These are phyloP conservation scores for Raphanus hybrid DNA, from an alignment of 441 rosid genomes.

Conservation along the genomic window DNA sequence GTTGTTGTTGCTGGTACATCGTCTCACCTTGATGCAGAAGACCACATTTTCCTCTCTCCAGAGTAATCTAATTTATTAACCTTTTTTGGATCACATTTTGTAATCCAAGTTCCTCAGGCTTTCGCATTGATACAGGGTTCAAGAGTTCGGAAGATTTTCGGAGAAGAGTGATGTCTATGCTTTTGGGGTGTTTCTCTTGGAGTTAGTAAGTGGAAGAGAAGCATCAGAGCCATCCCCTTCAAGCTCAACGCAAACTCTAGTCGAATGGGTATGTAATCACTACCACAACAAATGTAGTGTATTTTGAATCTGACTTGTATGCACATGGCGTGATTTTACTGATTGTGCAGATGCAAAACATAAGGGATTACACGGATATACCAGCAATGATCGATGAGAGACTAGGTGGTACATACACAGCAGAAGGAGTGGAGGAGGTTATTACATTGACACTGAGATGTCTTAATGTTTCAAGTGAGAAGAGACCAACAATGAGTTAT, in stretches of 20 bases:
- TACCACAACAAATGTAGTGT: neutral
- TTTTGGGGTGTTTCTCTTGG: slow-evolving; percentile 77
- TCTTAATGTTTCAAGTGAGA: slow-evolving; percentile 62
- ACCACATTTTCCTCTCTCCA: slow-evolving; percentile 87
- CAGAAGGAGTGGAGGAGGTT: slow-evolving; percentile 68
- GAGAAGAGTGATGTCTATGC: slow-evolving; percentile 75
- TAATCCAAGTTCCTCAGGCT: slow-evolving; percentile 13
- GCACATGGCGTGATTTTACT: neutral
- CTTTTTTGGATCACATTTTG: slow-evolving; percentile 8
- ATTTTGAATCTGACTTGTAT: neutral
- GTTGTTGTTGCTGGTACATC: slow-evolving; percentile 72
- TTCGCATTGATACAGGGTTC: slow-evolving; percentile 48
- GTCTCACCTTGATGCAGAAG: slow-evolving; percentile 67
- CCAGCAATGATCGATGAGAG: slow-evolving; percentile 57
- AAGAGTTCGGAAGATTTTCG: slow-evolving; percentile 68
- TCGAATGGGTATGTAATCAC: slow-evolving; percentile 64
- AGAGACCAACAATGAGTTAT: slow-evolving; percentile 58
- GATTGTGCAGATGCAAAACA: slow-evolving; percentile 66
- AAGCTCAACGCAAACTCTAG: slow-evolving; percentile 60
- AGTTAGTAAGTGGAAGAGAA: slow-evolving; percentile 66
- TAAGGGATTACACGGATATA: slow-evolving; percentile 52
- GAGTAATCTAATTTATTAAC: slow-evolving; percentile 53
- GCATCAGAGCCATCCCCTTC: slow-evolving; percentile 61
- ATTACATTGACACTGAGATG: slow-evolving; percentile 55
- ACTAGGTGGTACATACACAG: slow-evolving; percentile 61